These are phyloP conservation scores for Hymenoscyphus fraxineus DNA, from an alignment of 2,329 filamentous ascomycete genomes.

Conservation along the genomic window DNA sequence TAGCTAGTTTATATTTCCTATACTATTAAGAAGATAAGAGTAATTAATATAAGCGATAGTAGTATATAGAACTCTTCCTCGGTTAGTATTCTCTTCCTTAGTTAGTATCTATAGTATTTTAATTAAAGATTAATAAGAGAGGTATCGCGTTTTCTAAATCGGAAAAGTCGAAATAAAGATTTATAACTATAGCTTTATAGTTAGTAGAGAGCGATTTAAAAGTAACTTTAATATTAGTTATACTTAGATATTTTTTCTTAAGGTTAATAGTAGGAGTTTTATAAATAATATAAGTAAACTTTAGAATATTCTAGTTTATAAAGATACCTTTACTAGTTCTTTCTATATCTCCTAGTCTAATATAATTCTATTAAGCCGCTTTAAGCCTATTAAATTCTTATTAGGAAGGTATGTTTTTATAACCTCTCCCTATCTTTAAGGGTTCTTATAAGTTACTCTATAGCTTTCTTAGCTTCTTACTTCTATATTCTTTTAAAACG, in stretches of 20 bases:
- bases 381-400: not conserved
- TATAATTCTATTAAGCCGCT: not conserved
- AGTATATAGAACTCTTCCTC: not conserved
- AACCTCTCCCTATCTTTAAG: not conserved
- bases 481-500: not conserved
- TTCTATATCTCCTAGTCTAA: not conserved
- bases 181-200: not conserved
- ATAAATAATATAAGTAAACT: not conserved
- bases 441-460: not conserved
- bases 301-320: not conserved
- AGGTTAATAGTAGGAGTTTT: not conserved
- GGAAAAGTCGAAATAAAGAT: not conserved
- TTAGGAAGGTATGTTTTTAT: not conserved
- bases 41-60: not conserved
- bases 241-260: not conserved
- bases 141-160: not conserved
- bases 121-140: not conserved
- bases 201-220: not conserved
- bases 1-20: not conserved
- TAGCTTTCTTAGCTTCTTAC: not conserved
- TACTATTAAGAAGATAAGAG: not conserved
- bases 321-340: not conserved
- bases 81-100: no score
- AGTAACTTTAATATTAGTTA: not conserved
- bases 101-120: not conserved